Base-by-base conservation (phyloP, 495 filamentous ascomycete genomes). In the Articulospora tetracladia region DNA sequence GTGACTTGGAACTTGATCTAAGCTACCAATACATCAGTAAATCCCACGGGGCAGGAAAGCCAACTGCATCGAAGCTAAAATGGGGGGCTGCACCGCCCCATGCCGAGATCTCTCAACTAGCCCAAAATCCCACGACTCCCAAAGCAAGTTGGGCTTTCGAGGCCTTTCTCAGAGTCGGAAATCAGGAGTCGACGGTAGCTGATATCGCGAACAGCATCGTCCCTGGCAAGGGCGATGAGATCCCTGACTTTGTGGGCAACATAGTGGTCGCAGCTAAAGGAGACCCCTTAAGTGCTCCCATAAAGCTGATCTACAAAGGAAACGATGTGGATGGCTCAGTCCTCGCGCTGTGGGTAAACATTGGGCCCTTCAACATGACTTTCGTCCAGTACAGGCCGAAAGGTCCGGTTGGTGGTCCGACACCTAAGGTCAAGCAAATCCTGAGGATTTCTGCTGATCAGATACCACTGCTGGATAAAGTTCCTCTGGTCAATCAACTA, bases 301-400 rank as follows among this genome's bases (percentile, higher is more conserved):
- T 57, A 28, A 47, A 48, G n/a, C 44, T 57, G 20, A 47, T 47
- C 7, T 54, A 54, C n/a, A 30, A 15, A 11, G 52, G 52, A 22
- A 26, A 27, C 23, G 26, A 54, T 19, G 8, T 22, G 10, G 34
- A 32, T 28, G 52, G 52, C 25, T 54, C 52, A 2, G n/a, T 34
- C 12, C 52, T 54, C 23, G 19, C 26, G 12, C 25, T 54, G 3
- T 54, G 52, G 52, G 52, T 54, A 13, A 54, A 19, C 10, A 54
- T 54, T 30, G 52, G 52, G 34, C 47, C 34, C 1, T 57, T 57
- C 19, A 47, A 48, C 26, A 20, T 57, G 17, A 57, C 55, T n/a
- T 57, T 57, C 41, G 23, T 57, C 13, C 55, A 57, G 24, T 47
- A 47, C 12, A 47, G 55, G n/a, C 15, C 19, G 2, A 26, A n/a